Evolutionary conservation across 805 yeast genomes (phyloP), one percentile per base, ranked within the genome.

Genomic region (Schwanniomyces vanrijiae): DNA sequence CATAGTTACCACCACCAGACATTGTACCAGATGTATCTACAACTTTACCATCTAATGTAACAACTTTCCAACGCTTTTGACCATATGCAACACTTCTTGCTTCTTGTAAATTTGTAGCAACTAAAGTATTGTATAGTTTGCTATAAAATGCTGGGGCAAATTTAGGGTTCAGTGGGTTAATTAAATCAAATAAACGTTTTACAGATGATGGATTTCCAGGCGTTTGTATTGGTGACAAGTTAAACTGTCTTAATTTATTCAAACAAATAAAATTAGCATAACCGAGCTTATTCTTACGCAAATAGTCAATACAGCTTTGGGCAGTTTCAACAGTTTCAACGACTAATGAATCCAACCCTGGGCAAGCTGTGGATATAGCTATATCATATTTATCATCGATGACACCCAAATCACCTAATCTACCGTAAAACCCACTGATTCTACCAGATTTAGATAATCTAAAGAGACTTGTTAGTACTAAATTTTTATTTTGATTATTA

Each of bases 321-420:
- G 83, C 85, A 1, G 77, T 76, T 53, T 79, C 84, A 14, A 80
- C 84, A 0, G 82, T 72, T 41, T 90, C 97, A 2, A 94, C 98
- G 14, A 94, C 98, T 76, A 90, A 83, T 51, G 95, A 92, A 62
- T 92, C 96, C 47, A 94, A 73, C 7, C 91, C 84, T 1, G 96
- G 90, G 54, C 94, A 90, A 0, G 97, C 98, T 0, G 98, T 94
- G 0, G 98, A 90, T 7, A 94, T 82, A 0, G 99, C 99, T 44
- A 90, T 80, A 66, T 95, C 98, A 62, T 87, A 94, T 57, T 81
- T 78, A 53, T 86, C 88, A 61, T 90, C 96, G 52, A 94, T 94
- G 2, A 79, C 77, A n/a, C 97, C 99, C 39, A 94, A 70, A 55
- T 90, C 96, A 14, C 99, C 99, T 13, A 94, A 69, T 51, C 97